A percentile compares a stretch with the other conserved stretches of the same genome.
Conservation (phyloP, 2,329 filamentous ascomycete genomes). For the Malbranchea cinnamomea region DNA sequence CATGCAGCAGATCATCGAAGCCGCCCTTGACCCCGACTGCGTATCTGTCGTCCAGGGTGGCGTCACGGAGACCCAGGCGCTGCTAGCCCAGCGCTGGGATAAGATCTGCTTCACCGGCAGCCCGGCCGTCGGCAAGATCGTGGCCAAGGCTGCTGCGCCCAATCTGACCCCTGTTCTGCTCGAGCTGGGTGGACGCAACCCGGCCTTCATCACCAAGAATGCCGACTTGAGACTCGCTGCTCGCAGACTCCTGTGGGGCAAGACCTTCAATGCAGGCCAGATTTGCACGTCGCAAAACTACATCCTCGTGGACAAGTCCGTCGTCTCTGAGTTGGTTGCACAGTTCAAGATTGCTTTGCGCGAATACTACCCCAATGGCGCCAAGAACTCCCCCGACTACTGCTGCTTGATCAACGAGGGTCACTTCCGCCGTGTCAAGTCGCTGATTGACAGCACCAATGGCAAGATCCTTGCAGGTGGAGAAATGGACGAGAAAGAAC, state of each 20-base stretch:
- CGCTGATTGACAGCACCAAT: slow-evolving; percentile 69
- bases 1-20: slow-evolving; percentile 61
- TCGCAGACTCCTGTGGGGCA: slow-evolving; percentile 74
- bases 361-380: slow-evolving; percentile 72
- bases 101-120: slow-evolving; percentile 96
- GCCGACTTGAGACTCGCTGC: slow-evolving; percentile 70
- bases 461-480: slow-evolving; percentile 84
- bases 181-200: slow-evolving; percentile 84
- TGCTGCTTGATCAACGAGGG: slow-evolving; percentile 64
- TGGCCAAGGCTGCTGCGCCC: slow-evolving; percentile 77
- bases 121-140: slow-evolving; percentile 63
- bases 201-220: slow-evolving; percentile 76
- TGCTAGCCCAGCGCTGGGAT: slow-evolving; percentile 85
- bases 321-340: slow-evolving; percentile 56
- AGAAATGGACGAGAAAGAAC: slow-evolving; percentile 59
- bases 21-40: slow-evolving; percentile 59
- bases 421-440: slow-evolving; percentile 71
- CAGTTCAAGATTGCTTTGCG: slow-evolving; percentile 56
- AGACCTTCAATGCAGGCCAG: slow-evolving; percentile 75
- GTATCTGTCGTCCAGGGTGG: slow-evolving; percentile 70
- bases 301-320: slow-evolving; percentile 61
- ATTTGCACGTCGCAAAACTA: slow-evolving; percentile 92
- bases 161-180: slow-evolving; percentile 76
- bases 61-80: slow-evolving; percentile 61
- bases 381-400: slow-evolving; percentile 63